Percentiles rank a stretch among this genome's conserved stretches.
Conservation (phyloP, 352 stramenopile species). For the Blastocystis sp. region DNA sequence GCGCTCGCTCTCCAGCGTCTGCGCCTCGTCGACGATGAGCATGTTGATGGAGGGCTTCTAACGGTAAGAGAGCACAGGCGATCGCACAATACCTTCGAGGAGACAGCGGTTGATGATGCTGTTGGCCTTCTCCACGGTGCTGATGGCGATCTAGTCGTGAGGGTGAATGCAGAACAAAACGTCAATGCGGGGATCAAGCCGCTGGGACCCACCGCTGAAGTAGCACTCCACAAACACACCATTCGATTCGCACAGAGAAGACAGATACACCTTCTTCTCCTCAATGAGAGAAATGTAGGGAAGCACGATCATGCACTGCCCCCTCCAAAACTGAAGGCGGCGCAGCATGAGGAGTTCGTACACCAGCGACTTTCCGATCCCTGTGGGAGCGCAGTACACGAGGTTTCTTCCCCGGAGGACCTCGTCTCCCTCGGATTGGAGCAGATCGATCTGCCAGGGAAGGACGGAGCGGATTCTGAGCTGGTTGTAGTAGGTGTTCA, state of each 20-base stretch:
- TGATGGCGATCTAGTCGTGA: slow-evolving; percentile 11
- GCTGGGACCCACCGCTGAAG: background rate
- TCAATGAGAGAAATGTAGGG: slow-evolving; percentile 58
- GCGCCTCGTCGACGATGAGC: slow-evolving; percentile 57
- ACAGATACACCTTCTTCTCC: slow-evolving; percentile 37
- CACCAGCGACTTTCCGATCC: slow-evolving; percentile 59
- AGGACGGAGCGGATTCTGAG: slow-evolving; percentile 26
- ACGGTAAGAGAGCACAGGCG: background rate
- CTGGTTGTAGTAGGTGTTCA: slow-evolving; percentile 56
- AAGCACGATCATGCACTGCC: slow-evolving; percentile 57
- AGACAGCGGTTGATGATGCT: slow-evolving; percentile 24
- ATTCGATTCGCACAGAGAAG: slow-evolving; percentile 19
- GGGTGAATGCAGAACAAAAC: background rate
- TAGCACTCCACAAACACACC: slow-evolving; percentile 41
- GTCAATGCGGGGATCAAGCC: slow-evolving; percentile 29
- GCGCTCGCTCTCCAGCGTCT: slow-evolving; percentile 21
- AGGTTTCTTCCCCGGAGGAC: slow-evolving; percentile 32
- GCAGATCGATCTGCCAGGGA: slow-evolving; percentile 46
- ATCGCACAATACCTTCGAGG: background rate
- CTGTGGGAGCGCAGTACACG: slow-evolving; percentile 57
- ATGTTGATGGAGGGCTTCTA: slow-evolving; percentile 33
- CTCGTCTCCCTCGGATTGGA: background rate
- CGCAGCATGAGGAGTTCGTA: slow-evolving; percentile 57
- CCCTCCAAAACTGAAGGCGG: slow-evolving; percentile 24
- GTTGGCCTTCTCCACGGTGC: slow-evolving; percentile 55